Evolutionary conservation across 768 basidiomycete species (phyloP), one percentile per base, ranked within the genome.

Genomic region (Boletus reticulatus): DNA sequence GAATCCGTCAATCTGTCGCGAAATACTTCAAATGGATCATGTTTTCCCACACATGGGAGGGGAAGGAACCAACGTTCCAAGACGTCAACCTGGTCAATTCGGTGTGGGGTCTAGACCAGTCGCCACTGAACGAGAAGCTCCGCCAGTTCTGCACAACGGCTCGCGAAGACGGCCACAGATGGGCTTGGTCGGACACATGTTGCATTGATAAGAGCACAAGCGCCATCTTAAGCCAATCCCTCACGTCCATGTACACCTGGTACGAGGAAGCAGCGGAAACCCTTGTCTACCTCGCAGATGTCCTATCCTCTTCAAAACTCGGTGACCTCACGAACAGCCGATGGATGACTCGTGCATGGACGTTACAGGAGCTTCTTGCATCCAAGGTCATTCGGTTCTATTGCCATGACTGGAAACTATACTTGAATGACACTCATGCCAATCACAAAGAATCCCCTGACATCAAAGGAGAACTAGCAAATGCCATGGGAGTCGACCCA

Each of bases 261-360:
- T 48, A 48, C 9, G 48, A 37, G 10, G 14, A 37, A 16, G 34
- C 48, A 14, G 22, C 48, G 3, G 48, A 17, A 39, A 39, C 39
- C 6, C 7, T 39, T 11, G 39, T 39, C 39, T 39, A 39, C 10
- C 39, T 39, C 4, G 39, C 39, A 19, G 39, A 39, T 39, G 39
- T 39, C 39, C n/a, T 39, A 9, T 39, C 39, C n/a, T 19, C 39
- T 39, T 16, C 39, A 19, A n/a, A 19, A 11, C n/a, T 19, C 17
- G 24, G 37, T 3, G 51, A 31, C 12, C 58, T 59, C 24, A 29
- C 14, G 8, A 20, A 8, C 1, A 58, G 42, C 7, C 1, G 29
- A 24, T 59, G 59, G 59, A 58, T 58, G 59, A 50, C 34, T 5
- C 52, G 59, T 19, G 48, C 52, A 7, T 60, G 59, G 59, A 50